phyloP scores from a whole-genome alignment of 441 rosid genomes.

The Gossypium gossypioides region DNA sequence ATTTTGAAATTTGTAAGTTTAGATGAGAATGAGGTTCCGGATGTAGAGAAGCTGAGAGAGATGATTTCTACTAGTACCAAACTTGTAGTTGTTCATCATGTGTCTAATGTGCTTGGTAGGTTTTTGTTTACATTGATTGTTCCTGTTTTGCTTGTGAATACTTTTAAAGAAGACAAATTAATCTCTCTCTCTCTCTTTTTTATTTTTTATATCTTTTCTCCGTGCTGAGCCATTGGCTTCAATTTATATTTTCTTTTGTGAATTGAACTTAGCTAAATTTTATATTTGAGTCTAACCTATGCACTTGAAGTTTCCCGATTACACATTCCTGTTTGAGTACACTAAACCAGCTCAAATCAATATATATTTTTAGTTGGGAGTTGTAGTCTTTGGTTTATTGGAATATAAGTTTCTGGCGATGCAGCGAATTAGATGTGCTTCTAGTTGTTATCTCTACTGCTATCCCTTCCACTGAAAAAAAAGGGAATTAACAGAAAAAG shows the following conservation, averaged over 20 bases:
- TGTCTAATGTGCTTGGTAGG: conserved; percentile 77
- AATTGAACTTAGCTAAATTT: not conserved
- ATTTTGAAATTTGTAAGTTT: conserved; percentile 51
- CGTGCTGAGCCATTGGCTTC: not conserved
- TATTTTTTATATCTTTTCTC: not conserved
- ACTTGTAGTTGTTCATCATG: conserved; percentile 72
- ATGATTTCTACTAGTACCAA: conserved; percentile 56
- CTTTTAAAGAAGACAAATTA: not conserved
- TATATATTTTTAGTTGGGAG: not conserved
- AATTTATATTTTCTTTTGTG: not conserved
- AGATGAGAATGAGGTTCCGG: conserved; percentile 60
- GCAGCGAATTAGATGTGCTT: not conserved
- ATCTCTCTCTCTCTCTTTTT: not conserved
- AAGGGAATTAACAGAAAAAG: not conserved
- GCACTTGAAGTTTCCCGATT: not conserved
- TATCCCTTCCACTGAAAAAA: not conserved
- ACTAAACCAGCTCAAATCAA: not conserved
- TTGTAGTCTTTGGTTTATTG: not conserved
- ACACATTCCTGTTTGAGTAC: not conserved
- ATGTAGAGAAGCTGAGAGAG: conserved; percentile 40
- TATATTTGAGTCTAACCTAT: not conserved
- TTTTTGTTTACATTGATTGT: not conserved
- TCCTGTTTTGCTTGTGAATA: conserved; percentile 1
- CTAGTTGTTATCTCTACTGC: not conserved
- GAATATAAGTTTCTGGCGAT: not conserved